Conservation (phyloP, 2,329 filamentous ascomycete species). For the Penicillium sp. region DNA sequence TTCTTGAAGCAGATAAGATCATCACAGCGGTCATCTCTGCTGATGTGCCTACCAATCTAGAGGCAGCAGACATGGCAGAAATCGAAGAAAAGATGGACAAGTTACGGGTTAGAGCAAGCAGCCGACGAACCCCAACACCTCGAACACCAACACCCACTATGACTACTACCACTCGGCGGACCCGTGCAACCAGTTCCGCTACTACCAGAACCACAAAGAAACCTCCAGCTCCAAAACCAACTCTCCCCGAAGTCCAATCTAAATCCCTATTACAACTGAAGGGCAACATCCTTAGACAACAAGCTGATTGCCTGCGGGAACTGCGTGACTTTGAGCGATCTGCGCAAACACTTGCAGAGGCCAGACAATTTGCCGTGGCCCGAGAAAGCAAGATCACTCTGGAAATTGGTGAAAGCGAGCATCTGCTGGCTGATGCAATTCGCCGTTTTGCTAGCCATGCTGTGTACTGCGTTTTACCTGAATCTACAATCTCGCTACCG, state of each 20-base stretch:
- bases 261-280: slow-evolving; percentile 45
- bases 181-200: slow-evolving; percentile 32
- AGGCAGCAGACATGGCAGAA: slow-evolving; percentile 32
- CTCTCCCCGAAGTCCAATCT: slow-evolving; percentile 35
- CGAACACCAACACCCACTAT: slow-evolving; percentile 26
- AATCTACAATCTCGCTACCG: slow-evolving; percentile 88
- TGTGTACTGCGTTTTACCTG: slow-evolving; percentile 84
- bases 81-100: slow-evolving; percentile 47
- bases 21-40: slow-evolving; percentile 44
- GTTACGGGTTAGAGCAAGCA: slow-evolving; percentile 38
- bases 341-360: slow-evolving; percentile 50
- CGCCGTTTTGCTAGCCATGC: slow-evolving; percentile 69
- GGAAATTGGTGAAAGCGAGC: slow-evolving; percentile 39
- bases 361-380: slow-evolving; percentile 34
- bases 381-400: slow-evolving; percentile 64
- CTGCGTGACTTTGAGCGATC: slow-evolving; percentile 59
- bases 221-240: slow-evolving; percentile 14
- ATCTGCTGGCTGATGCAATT: slow-evolving; percentile 42
- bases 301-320: slow-evolving; percentile 50
- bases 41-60: slow-evolving; percentile 30
- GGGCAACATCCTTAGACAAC: slow-evolving; percentile 52
- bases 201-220: slow-evolving; percentile 25
- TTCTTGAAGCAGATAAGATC: slow-evolving; percentile 50
- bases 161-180: slow-evolving; percentile 29
- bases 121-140: slow-evolving; percentile 26